These are phyloP conservation scores for Cenchrus fungigraminus DNA, from an alignment of 176 grass and related monocot genomes.

Conservation along the genomic window DNA sequence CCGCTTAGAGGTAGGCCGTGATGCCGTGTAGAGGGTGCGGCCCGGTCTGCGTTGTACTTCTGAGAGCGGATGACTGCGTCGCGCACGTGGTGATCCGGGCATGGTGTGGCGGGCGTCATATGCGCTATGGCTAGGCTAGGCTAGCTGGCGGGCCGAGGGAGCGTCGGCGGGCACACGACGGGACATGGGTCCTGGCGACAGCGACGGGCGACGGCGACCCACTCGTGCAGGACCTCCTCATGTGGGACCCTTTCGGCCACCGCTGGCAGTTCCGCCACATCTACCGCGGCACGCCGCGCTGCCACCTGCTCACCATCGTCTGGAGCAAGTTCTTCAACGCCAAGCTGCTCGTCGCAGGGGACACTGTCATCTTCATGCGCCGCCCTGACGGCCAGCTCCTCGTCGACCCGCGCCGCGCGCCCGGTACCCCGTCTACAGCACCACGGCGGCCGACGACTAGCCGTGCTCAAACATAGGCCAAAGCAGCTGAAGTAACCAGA, in stretches of 20 bases:
- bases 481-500: too few relatives aligned
- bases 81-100: too few relatives aligned
- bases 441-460: too few relatives aligned
- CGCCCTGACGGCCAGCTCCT: constrained; percentile 29
- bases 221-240: constrained; percentile 55
- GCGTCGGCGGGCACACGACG: too few relatives aligned
- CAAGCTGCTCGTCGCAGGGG: constrained; percentile 70
- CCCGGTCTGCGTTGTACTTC: too few relatives aligned
- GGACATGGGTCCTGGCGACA: too few relatives aligned
- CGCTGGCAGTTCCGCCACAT: constrained; percentile 60
- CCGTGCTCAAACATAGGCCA: too few relatives aligned
- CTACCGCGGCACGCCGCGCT: constrained; percentile 52
- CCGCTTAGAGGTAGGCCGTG: constrained; percentile 26
- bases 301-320: constrained; percentile 83
- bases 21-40: too few relatives aligned
- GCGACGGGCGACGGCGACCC: constrained; percentile 24
- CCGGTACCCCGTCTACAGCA: constrained; percentile 5
- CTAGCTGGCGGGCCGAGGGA: too few relatives aligned
- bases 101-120: too few relatives aligned
- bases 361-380: constrained; percentile 65
- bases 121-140: too few relatives aligned
- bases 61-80: too few relatives aligned
- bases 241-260: constrained; percentile 39
- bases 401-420: constrained; percentile 49
- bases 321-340: constrained; percentile 82